Conservation (phyloP, 2,329 filamentous ascomycete species). For the Ceratocystiopsis minuta region DNA sequence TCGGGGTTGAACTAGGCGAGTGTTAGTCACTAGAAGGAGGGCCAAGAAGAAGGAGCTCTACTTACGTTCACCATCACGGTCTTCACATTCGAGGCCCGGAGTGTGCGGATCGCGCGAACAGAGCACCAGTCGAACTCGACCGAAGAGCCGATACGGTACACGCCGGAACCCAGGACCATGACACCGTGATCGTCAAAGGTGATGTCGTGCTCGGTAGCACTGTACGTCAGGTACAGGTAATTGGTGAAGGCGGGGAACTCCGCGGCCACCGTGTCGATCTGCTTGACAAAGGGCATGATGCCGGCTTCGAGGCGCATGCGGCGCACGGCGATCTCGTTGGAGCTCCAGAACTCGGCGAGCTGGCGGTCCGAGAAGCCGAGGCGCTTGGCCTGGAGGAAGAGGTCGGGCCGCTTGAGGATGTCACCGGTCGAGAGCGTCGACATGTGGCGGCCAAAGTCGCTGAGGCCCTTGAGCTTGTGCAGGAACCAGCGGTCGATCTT, state of each 20-base stretch:
- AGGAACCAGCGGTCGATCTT: conserved; percentile 99
- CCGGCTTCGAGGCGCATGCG: conserved; percentile 69
- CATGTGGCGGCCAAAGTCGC: conserved; percentile 73
- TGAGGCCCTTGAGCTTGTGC: conserved; percentile 75
- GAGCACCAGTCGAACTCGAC: conserved; percentile 99
- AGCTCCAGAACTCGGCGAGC: conserved; percentile 83
- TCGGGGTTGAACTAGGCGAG: conserved; percentile 54
- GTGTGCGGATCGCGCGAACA: conserved; percentile 78
- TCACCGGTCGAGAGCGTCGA: conserved; percentile 45
- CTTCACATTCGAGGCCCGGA: conserved; percentile 70
- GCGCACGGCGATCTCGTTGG: conserved; percentile 81
- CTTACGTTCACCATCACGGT: conserved; percentile 75
- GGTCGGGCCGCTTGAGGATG: conserved; percentile 40
- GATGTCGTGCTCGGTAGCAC: conserved; percentile 72
- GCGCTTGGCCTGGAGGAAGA: conserved; percentile 74
- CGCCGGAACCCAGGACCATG: conserved; percentile 91
- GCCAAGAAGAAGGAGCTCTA: conserved; percentile 1
- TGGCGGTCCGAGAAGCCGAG: conserved; percentile 91
- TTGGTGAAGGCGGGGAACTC: conserved; percentile 93
- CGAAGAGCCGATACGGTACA: conserved; percentile 92
- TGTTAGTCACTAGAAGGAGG: neutral
- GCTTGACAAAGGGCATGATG: conserved; percentile 82
- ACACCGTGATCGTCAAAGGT: conserved; percentile 75
- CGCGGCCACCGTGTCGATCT: conserved; percentile 94
- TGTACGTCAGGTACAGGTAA: conserved; percentile 93